Conservation (phyloP, 768 basidiomycete species). For the Tricholoma hemisulphureum region DNA sequence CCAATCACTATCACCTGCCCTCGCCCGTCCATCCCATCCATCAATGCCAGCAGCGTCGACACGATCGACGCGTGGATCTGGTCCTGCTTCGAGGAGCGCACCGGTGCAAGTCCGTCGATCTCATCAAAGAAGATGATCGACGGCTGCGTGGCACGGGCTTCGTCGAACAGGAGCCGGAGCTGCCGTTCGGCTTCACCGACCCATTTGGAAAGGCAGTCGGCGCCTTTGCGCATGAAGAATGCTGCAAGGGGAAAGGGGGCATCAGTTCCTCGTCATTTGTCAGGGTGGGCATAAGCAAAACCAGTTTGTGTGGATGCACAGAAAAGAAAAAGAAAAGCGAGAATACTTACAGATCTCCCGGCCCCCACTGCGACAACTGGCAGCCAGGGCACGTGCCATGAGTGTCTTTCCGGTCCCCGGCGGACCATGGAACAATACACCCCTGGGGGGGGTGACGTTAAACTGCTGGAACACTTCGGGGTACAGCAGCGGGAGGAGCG, state of each 20-base stretch:
- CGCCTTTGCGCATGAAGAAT: conserved; percentile 99
- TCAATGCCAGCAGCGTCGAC: conserved; percentile 89
- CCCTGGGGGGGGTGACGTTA: conserved; percentile 90
- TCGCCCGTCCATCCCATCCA: conserved; percentile 99
- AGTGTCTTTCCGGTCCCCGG: conserved; percentile 99
- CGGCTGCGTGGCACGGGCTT: conserved; percentile 88
- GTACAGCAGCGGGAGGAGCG: conserved; percentile 88
- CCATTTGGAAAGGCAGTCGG: conserved; percentile 98
- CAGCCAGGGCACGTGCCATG: conserved; percentile 89
- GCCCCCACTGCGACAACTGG: conserved; percentile 84
- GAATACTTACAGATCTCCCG: conserved; percentile 83
- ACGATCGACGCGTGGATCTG: conserved; percentile 99
- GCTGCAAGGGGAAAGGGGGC: conserved; percentile 47
- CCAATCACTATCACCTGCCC: conserved; percentile 98
- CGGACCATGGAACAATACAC: conserved; percentile 96
- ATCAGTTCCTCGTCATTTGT: too few relatives aligned
- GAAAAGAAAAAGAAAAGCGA: background rate
- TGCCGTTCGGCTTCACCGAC: conserved; percentile 98
- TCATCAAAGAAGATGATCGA: conserved; percentile 99
- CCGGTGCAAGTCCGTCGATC: conserved; percentile 97
- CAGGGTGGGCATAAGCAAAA: too few relatives aligned
- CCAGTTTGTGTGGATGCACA: too few relatives aligned
- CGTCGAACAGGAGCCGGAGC: conserved; percentile 91
- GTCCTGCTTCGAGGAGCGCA: conserved; percentile 97
- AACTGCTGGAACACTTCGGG: conserved; percentile 97